Conservation (phyloP, 495 filamentous ascomycete species). For the Neurospora sp. region DNA sequence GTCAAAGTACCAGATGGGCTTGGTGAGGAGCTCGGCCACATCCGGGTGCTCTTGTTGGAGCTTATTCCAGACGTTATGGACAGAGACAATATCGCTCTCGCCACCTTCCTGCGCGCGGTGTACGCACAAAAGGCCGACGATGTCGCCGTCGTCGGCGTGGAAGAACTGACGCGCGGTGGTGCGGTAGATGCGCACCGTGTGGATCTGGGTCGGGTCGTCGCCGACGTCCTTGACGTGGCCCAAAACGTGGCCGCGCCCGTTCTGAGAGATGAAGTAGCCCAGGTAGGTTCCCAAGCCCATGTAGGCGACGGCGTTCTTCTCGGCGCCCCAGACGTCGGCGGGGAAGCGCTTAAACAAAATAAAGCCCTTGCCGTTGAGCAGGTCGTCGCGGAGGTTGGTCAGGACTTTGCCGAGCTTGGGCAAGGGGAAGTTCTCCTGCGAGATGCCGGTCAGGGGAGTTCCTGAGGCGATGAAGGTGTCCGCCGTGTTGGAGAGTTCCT, state of each 20-base stretch:
- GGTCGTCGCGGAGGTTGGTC: constrained; percentile 49
- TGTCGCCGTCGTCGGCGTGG: constrained; percentile 72
- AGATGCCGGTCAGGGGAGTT: constrained; percentile 63
- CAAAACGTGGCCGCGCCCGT: constrained; percentile 76
- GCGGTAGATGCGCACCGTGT: constrained; percentile 79
- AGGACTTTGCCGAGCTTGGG: constrained; percentile 50
- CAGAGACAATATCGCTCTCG: constrained; percentile 72
- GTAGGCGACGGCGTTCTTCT: constrained; percentile 77
- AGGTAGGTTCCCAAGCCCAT: constrained; percentile 84
- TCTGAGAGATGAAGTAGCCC: constrained; percentile 79
- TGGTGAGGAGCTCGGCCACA: constrained; percentile 60
- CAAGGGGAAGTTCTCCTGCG: constrained; percentile 59
- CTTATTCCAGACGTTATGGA: constrained; percentile 74
- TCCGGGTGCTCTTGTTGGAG: constrained; percentile 68
- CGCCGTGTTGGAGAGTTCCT: constrained; percentile 55
- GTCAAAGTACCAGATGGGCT: constrained; percentile 88
- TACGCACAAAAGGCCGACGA: constrained; percentile 81
- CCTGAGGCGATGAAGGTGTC: constrained; percentile 56
- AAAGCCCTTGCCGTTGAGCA: constrained; percentile 80
- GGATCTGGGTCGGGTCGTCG: constrained; percentile 69
- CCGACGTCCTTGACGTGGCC: constrained; percentile 88
- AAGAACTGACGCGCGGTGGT: constrained; percentile 76
- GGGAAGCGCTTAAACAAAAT: constrained; percentile 83
- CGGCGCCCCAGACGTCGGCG: constrained; percentile 61
- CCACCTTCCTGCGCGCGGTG: constrained; percentile 70